Evolutionary conservation across 306 rosid species (phyloP).

Genomic region (Pueraria montana): DNA sequence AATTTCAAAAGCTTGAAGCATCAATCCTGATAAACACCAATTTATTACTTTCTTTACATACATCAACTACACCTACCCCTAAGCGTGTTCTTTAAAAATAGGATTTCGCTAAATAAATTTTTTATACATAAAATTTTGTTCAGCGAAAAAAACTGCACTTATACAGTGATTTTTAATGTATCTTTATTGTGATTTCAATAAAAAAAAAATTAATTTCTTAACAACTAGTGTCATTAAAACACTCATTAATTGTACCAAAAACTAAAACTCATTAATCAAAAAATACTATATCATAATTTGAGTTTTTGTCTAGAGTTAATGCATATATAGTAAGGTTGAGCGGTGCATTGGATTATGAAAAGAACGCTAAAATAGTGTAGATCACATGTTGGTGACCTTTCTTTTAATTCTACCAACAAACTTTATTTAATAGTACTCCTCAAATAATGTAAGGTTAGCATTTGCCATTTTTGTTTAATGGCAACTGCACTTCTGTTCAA

Average conservation of each 20-base stretch:
- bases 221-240: too few species aligned
- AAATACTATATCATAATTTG: background rate
- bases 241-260: too few species aligned
- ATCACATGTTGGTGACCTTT: constrained; percentile 26
- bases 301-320: background rate
- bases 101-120: too few species aligned
- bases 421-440: background rate
- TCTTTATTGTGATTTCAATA: background rate
- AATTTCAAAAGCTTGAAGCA: too few species aligned
- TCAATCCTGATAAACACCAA: too few species aligned
- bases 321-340: background rate
- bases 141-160: too few species aligned
- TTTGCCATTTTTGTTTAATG: background rate
- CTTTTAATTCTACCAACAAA: background rate
- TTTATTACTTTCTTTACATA: too few species aligned
- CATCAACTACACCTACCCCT: too few species aligned
- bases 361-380: background rate
- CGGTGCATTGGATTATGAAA: background rate
- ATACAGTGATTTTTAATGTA: too few species aligned
- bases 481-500: background rate
- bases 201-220: too few species aligned
- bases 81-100: too few species aligned
- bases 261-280: background rate
- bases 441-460: background rate
- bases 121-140: too few species aligned